A percentile compares a stretch with the other conserved stretches of the same genome.
Conservation (phyloP, 192 early-diverging fungal genomes). For the Entomortierella chlamydospora region DNA sequence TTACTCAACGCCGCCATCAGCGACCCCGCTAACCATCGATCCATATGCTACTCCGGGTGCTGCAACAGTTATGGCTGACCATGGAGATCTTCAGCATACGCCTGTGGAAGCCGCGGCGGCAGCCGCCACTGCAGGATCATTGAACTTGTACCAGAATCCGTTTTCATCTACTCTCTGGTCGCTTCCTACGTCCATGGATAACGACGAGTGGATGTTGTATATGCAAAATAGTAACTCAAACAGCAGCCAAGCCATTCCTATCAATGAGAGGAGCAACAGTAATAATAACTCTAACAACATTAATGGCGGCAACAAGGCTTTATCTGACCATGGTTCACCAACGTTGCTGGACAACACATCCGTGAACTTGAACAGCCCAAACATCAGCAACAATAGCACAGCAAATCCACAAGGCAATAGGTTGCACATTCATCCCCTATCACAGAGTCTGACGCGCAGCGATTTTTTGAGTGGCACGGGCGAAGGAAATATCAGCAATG, state of each 20-base stretch:
- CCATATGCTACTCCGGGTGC: conserved; percentile 36
- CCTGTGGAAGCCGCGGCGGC: background rate
- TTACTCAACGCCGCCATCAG: conserved; percentile 9
- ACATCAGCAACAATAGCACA: background rate
- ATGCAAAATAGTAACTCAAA: conserved; percentile 38
- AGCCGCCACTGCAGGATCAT: background rate
- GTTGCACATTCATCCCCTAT: conserved; percentile 19
- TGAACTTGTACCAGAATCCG: conserved; percentile 34
- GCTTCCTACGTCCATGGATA: conserved; percentile 35
- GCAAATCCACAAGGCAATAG: background rate
- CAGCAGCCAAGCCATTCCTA: background rate
- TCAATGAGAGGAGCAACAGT: background rate
- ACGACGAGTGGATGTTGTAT: conserved; percentile 48
- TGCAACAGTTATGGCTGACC: background rate
- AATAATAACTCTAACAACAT: conserved; percentile 1
- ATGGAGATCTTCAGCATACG: conserved; percentile 4
- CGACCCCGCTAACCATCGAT: background rate
- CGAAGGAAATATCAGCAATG: background rate
- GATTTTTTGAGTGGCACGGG: conserved; percentile 11
- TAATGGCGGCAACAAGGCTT: background rate
- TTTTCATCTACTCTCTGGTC: conserved; percentile 41
- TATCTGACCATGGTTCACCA: conserved; percentile 5
- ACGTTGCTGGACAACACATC: conserved; percentile 30
- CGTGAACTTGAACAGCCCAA: conserved; percentile 1
- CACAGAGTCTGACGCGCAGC: conserved; percentile 34